Conservation (phyloP, 2,329 filamentous ascomycete genomes). For the Penicillium sp. region DNA sequence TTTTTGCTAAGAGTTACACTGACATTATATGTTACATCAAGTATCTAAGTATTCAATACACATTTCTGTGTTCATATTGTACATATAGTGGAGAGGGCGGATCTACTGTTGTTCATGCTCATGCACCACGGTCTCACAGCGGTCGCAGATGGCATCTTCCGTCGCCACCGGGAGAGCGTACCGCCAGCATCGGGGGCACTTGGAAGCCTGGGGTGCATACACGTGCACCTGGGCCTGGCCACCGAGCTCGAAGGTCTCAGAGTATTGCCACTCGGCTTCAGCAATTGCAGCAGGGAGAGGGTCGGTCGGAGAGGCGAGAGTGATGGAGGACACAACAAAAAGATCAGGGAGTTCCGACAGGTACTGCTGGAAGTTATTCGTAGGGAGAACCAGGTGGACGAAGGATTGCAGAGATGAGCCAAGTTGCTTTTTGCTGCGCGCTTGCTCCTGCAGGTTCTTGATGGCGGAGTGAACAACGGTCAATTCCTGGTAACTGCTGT, state of each 20-base stretch:
- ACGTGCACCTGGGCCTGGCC: constrained; percentile 41
- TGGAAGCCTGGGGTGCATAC: constrained; percentile 57
- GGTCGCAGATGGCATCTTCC: constrained; percentile 67
- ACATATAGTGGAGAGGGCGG: constrained; percentile 1
- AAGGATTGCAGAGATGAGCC: constrained; percentile 80
- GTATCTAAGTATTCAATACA: constrained; percentile 8
- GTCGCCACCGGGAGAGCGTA: constrained; percentile 64
- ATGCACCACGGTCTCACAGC: constrained; percentile 70
- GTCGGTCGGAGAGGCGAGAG: constrained; percentile 45
- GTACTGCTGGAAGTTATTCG: constrained; percentile 31
- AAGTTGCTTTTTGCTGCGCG: constrained; percentile 69
- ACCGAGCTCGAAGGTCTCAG: constrained; percentile 42
- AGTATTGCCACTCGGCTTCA: constrained; percentile 46
- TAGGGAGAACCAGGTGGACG: constrained; percentile 51
- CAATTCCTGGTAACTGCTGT: constrained; percentile 44
- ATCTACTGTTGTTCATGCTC: constrained; percentile 28
- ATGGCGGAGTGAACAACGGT: constrained; percentile 63
- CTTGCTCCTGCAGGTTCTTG: constrained; percentile 74
- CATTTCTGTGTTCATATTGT: constrained; percentile 3
- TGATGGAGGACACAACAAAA: constrained; percentile 70
- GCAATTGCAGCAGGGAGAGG: constrained; percentile 28
- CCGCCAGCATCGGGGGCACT: constrained; percentile 89
- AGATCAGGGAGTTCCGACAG: constrained; percentile 60
- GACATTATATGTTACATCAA: background rate
- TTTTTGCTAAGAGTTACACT: background rate